Conservation (phyloP, 805 yeast species). For the Suhomyces xylopsoci region DNA sequence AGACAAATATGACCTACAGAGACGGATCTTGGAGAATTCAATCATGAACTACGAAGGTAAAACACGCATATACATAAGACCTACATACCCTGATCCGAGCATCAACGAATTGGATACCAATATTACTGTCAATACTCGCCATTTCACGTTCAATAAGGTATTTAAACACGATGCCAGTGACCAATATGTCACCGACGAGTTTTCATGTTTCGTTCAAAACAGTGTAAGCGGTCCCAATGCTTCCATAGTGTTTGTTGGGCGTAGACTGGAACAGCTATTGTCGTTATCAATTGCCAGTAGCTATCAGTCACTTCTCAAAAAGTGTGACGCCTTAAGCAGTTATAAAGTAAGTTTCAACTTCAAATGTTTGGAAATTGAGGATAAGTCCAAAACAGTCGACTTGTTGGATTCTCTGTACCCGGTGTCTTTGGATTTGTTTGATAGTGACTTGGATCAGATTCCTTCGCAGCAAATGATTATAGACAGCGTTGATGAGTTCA, state of each 20-base stretch:
- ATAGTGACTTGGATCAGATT: not conserved
- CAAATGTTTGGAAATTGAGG: conserved; percentile 7
- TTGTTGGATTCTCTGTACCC: conserved; percentile 6
- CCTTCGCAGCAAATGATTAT: conserved; percentile 17
- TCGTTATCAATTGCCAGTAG: conserved; percentile 7
- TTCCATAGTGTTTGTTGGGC: conserved; percentile 18
- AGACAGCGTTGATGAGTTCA: conserved; percentile 9
- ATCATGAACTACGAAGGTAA: conserved; percentile 35
- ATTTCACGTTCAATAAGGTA: conserved; percentile 17
- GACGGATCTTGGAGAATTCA: conserved; percentile 48
- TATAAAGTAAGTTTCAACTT: conserved; percentile 10
- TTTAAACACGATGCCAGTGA: conserved; percentile 4
- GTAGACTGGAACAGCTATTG: conserved; percentile 1
- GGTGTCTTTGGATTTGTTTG: not conserved
- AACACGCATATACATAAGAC: conserved; percentile 22
- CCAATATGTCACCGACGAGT: conserved; percentile 19
- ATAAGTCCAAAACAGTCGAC: conserved; percentile 6
- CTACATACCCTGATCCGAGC: not conserved
- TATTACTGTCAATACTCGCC: not conserved
- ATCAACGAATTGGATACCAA: conserved; percentile 2
- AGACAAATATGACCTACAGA: conserved; percentile 32
- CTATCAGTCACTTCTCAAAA: conserved; percentile 7
- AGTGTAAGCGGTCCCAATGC: conserved; percentile 16
- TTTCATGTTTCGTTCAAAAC: conserved; percentile 17
- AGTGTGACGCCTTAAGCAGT: not conserved